Conservation (phyloP, 345 rosid genomes). For the Adansonia digitata region DNA sequence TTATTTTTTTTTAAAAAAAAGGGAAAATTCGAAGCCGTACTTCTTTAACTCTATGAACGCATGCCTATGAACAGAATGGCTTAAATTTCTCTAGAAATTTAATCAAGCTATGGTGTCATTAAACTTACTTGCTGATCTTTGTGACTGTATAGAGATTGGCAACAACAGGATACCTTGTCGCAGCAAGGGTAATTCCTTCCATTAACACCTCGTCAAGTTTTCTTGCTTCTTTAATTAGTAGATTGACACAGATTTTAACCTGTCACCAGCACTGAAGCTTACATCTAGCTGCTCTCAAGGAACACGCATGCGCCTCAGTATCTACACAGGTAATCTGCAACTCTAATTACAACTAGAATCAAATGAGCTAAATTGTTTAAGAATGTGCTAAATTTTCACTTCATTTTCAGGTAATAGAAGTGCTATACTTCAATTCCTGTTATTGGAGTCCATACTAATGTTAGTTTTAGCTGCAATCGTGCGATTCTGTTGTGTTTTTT, state of each 20-base stretch:
- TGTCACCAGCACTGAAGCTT: conserved; percentile 51
- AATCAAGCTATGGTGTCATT: not conserved
- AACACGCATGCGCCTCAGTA: conserved; percentile 32
- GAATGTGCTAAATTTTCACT: not conserved
- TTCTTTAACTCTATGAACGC: not conserved
- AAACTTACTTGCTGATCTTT: conserved; percentile 4
- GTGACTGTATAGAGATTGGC: conserved; percentile 48
- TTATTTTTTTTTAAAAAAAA: too few relatives aligned
- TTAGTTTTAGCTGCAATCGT: conserved; percentile 52
- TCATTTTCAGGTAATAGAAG: conserved; percentile 48
- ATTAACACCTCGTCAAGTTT: not conserved
- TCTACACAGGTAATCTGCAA: conserved; percentile 44
- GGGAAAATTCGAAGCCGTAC: not conserved
- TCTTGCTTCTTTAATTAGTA: not conserved
- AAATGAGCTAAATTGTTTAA: not conserved
- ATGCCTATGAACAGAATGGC: not conserved
- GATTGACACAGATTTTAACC: not conserved
- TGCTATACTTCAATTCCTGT: conserved; percentile 47
- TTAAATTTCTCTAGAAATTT: not conserved
- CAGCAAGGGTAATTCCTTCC: conserved; percentile 30
- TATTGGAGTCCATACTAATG: conserved; percentile 57
- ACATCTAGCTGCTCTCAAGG: conserved; percentile 60
- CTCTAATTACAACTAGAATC: not conserved
- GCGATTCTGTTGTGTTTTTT: conserved; percentile 71
- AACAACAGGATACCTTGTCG: conserved; percentile 59